These are phyloP conservation scores for Ascochyta lentis DNA, from an alignment of 2,329 filamentous ascomycete genomes.

Conservation along the genomic window DNA sequence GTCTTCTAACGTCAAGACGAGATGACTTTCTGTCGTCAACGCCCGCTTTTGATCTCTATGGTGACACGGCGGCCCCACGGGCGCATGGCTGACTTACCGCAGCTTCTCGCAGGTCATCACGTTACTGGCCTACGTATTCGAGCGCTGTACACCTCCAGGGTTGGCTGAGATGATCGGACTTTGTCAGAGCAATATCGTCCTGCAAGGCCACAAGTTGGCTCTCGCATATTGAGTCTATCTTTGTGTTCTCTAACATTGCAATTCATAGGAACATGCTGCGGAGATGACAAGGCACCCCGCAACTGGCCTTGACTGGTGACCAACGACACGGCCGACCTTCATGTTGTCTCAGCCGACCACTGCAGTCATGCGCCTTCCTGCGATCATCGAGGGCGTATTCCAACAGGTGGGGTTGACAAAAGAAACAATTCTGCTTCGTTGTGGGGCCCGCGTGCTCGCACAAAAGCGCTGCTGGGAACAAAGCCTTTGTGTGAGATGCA, in stretches of 20 bases:
- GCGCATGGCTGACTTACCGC: background rate
- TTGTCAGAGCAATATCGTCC: background rate
- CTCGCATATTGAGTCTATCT: background rate
- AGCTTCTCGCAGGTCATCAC: slow-evolving; percentile 2
- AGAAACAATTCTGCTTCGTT: background rate
- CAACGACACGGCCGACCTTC: slow-evolving; percentile 1
- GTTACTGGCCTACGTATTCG: background rate
- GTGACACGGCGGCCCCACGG: slow-evolving; percentile 3
- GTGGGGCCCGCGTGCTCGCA: background rate
- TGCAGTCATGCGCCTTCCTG: slow-evolving; percentile 21
- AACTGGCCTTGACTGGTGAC: slow-evolving; percentile 2
- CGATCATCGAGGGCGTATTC: background rate
- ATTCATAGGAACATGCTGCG: background rate
- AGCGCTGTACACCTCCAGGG: background rate
- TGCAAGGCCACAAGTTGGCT: background rate
- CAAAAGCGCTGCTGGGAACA: background rate
- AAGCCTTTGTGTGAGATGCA: background rate
- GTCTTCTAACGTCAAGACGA: slow-evolving; percentile 1
- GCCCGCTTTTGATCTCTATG: slow-evolving; percentile 3
- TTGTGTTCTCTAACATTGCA: background rate
- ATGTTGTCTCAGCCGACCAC: slow-evolving; percentile 18
- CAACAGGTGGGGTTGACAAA: background rate
- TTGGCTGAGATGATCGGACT: background rate
- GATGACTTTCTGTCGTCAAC: background rate
- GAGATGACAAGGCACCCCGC: slow-evolving; percentile 10